These are phyloP conservation scores for Teratosphaeria zuluensis DNA, from an alignment of 2,329 filamentous ascomycete genomes.

Conservation along the genomic window DNA sequence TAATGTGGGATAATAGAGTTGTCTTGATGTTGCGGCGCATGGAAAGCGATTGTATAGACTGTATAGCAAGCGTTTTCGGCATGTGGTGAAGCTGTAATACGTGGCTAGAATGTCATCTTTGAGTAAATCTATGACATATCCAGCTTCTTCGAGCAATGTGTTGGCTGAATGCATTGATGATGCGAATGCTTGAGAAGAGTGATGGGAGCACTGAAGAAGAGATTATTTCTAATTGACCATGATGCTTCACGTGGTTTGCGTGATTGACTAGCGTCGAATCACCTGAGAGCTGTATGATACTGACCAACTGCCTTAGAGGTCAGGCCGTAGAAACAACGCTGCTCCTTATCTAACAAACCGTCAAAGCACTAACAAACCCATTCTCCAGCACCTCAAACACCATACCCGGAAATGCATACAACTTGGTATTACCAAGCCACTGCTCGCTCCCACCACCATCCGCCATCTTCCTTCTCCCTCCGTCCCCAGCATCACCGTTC, in stretches of 20 bases:
- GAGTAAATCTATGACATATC: background rate
- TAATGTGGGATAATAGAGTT: slow-evolving; percentile 29
- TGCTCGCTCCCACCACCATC: slow-evolving; percentile 31
- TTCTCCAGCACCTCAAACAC: slow-evolving; percentile 96
- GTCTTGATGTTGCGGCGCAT: background rate
- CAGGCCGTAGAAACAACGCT: too few relatives aligned
- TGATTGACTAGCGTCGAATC: too few relatives aligned
- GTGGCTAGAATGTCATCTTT: too few relatives aligned
- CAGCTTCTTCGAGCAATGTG: background rate
- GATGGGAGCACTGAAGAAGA: too few relatives aligned
- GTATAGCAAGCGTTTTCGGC: background rate
- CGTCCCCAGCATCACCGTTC: slow-evolving; percentile 34
- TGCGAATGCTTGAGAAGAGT: too few relatives aligned
- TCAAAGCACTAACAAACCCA: slow-evolving; percentile 75
- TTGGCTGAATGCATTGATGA: too few relatives aligned
- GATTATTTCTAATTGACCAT: too few relatives aligned
- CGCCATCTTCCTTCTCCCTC: slow-evolving; percentile 24
- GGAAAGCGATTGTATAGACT: background rate
- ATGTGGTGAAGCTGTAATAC: background rate
- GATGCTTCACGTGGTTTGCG: too few relatives aligned
- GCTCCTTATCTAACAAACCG: slow-evolving; percentile 28
- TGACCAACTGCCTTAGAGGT: too few relatives aligned
- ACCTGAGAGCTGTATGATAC: too few relatives aligned
- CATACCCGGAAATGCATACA: slow-evolving; percentile 88
- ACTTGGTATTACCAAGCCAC: slow-evolving; percentile 62